phyloP scores from a whole-genome alignment of 2,329 filamentous ascomycete species.

The Trichoderma harzianum region DNA sequence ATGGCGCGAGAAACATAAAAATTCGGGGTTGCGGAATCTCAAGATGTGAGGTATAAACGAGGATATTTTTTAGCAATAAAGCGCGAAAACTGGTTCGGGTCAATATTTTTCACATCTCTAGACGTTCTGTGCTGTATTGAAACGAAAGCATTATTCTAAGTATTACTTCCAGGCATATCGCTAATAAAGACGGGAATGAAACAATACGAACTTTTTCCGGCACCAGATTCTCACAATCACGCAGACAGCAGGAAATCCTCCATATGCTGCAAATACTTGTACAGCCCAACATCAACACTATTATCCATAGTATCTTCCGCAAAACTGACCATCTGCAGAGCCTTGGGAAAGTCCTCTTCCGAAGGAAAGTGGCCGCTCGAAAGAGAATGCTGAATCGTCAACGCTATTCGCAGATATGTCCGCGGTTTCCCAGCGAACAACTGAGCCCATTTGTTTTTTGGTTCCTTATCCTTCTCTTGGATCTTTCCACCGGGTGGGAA shows the following conservation, averaged over 20 bases:
- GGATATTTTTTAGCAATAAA: not conserved
- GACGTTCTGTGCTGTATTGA: too few species aligned
- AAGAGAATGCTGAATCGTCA: conserved; percentile 13
- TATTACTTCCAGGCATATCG: not conserved
- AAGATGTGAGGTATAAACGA: not conserved
- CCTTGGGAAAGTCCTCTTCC: conserved; percentile 5
- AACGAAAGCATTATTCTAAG: not conserved
- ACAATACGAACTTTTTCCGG: not conserved
- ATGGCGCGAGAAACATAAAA: not conserved
- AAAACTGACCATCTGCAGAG: conserved; percentile 5
- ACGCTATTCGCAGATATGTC: conserved; percentile 2
- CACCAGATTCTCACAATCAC: not conserved
- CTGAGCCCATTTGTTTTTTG: conserved; percentile 5
- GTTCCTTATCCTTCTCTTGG: not conserved
- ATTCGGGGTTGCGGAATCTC: not conserved
- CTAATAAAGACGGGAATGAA: not conserved
- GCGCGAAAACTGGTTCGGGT: not conserved
- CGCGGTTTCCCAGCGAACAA: not conserved
- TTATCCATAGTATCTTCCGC: not conserved
- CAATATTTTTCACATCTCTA: not conserved
- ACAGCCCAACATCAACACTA: not conserved
- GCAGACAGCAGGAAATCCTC: conserved; percentile 5
- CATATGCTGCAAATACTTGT: conserved; percentile 13
- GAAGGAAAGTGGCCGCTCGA: conserved; percentile 2
- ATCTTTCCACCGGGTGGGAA: not conserved